Evolutionary conservation across 495 filamentous ascomycete genomes (phyloP).

Genomic region (Xanthoparmelia taractica): DNA sequence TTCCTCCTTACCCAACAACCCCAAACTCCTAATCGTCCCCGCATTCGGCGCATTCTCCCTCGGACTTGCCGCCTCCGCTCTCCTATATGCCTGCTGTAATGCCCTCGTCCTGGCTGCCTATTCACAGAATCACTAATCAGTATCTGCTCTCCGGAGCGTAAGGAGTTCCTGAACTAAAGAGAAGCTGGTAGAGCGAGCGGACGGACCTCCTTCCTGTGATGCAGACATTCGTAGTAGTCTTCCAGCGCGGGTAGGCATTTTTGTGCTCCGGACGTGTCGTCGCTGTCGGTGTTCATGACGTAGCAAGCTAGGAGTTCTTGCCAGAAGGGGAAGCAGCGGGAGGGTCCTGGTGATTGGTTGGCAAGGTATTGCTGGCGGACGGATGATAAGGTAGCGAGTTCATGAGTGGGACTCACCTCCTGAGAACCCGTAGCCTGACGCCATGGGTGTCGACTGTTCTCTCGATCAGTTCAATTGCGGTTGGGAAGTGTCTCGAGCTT

Average conservation of each 20-base stretch:
- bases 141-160: slow-evolving; percentile 7
- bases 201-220: slow-evolving; percentile 94
- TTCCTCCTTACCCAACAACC: slow-evolving; percentile 72
- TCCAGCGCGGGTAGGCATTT: slow-evolving; percentile 86
- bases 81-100: slow-evolving; percentile 82
- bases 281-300: slow-evolving; percentile 67
- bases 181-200: background rate
- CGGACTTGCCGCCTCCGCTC: slow-evolving; percentile 64
- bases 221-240: slow-evolving; percentile 97
- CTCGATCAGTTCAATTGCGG: background rate
- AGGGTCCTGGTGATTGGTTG: slow-evolving; percentile 52
- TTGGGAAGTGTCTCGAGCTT: no score
- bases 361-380: background rate
- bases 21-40: slow-evolving; percentile 75
- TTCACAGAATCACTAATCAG: slow-evolving; percentile 14
- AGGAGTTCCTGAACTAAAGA: background rate
- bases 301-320: slow-evolving; percentile 88
- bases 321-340: slow-evolving; percentile 98
- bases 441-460: slow-evolving; percentile 5
- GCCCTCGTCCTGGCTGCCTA: slow-evolving; percentile 70
- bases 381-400: no score
- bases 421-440: slow-evolving; percentile 25
- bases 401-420: slow-evolving; percentile 17
- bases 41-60: slow-evolving; percentile 68
- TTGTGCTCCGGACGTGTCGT: slow-evolving; percentile 71